These are phyloP conservation scores for Fraxinus cuspidata DNA, from an alignment of 257 asterid genomes.

Conservation along the genomic window DNA sequence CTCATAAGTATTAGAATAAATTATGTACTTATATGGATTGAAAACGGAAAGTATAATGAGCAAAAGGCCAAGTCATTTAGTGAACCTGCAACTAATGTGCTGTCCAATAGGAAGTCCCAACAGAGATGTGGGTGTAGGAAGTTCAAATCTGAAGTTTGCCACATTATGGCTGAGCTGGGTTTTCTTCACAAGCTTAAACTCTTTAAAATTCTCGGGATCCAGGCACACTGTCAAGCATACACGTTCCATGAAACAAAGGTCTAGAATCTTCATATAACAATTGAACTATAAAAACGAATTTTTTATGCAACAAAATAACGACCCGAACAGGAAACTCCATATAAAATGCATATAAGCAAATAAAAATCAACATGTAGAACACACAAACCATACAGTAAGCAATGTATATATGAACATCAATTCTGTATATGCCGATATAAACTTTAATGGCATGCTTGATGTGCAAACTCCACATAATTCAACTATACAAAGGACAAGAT, in stretches of 20 bases:
- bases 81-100: slow-evolving; percentile 95
- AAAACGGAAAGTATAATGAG: neutral
- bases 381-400: neutral
- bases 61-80: slow-evolving; percentile 21
- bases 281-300: neutral
- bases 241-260: neutral
- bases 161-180: slow-evolving; percentile 90
- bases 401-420: neutral
- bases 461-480: neutral
- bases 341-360: neutral
- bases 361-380: neutral
- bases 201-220: neutral
- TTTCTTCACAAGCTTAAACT: slow-evolving; percentile 80
- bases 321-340: neutral
- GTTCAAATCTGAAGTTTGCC: slow-evolving; percentile 84
- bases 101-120: slow-evolving; percentile 97
- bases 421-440: too few species aligned
- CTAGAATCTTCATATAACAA: neutral
- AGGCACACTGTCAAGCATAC: neutral
- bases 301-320: neutral
- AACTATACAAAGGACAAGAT: neutral
- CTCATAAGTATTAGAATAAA: neutral
- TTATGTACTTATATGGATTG: neutral
- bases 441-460: neutral
- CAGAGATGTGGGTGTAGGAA: slow-evolving; percentile 84